Conservation (phyloP, 257 asterid species). For the Sherardia arvensis region DNA sequence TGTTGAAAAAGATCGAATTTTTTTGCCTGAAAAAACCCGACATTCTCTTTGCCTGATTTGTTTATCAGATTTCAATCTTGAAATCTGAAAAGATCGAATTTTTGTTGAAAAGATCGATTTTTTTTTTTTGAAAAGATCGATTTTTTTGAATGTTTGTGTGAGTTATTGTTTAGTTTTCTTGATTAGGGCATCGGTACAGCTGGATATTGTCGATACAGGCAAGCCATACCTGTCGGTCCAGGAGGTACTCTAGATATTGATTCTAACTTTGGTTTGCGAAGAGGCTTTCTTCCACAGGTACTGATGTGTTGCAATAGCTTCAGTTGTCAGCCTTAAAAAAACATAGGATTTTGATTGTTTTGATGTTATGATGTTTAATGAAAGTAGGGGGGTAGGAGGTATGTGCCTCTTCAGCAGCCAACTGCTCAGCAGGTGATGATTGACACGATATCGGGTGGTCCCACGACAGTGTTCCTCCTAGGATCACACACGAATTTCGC, state of each 20-base stretch:
- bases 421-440: constrained; percentile 72
- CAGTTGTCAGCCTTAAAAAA: neutral
- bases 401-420: constrained; percentile 64
- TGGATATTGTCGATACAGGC: constrained; percentile 84
- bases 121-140: too few relatives aligned
- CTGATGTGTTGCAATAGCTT: neutral
- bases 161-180: neutral
- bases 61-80: too few relatives aligned
- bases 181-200: constrained; percentile 54
- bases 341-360: neutral
- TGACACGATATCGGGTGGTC: constrained; percentile 56
- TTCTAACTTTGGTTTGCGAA: constrained; percentile 62
- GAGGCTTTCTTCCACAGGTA: constrained; percentile 84
- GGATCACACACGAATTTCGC: constrained; percentile 66
- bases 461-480: constrained; percentile 44
- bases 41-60: neutral
- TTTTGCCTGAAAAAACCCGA: too few relatives aligned
- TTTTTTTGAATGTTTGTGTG: neutral
- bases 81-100: too few relatives aligned
- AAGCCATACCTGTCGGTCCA: constrained; percentile 62
- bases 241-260: constrained; percentile 67
- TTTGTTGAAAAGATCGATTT: neutral
- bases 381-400: constrained; percentile 56
- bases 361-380: neutral
- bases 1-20: neutral